These are phyloP conservation scores for Komagataella kurtzmanii DNA, from an alignment of 805 yeast species.

Conservation along the genomic window DNA sequence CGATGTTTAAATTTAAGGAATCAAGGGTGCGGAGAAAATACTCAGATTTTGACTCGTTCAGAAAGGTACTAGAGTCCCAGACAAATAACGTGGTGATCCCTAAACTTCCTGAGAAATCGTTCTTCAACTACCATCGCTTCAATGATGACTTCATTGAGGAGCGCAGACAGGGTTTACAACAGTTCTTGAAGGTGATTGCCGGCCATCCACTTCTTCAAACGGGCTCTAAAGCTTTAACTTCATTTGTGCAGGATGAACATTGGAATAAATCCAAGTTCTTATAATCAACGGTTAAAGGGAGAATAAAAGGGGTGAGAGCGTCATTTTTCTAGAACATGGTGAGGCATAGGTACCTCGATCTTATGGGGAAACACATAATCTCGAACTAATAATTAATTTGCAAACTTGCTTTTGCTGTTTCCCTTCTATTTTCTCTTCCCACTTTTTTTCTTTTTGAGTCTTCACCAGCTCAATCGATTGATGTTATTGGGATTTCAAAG, in stretches of 20 bases:
- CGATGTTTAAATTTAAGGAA: conserved; percentile 56
- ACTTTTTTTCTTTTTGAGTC: not conserved
- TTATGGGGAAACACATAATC: not conserved
- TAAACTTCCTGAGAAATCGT: conserved; percentile 72
- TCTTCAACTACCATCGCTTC: conserved; percentile 52
- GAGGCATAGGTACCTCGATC: not conserved
- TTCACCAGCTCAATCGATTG: not conserved
- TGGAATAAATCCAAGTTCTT: conserved; percentile 39
- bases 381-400: not conserved
- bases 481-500: not conserved
- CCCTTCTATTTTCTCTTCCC: not conserved
- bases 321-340: not conserved
- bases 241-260: conserved; percentile 77
- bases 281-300: not conserved
- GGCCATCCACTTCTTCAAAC: conserved; percentile 92
- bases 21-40: conserved; percentile 75
- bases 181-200: conserved; percentile 64
- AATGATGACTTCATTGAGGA: conserved; percentile 73
- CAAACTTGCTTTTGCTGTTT: not conserved
- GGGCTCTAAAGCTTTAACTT: conserved; percentile 62
- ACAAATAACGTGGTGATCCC: conserved; percentile 75
- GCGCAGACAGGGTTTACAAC: conserved; percentile 72
- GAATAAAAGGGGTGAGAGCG: not conserved
- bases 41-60: conserved; percentile 77
- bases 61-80: conserved; percentile 63